Conservation (phyloP, 164 flowering plant genomes). For the Dillenia suffruticosa region DNA sequence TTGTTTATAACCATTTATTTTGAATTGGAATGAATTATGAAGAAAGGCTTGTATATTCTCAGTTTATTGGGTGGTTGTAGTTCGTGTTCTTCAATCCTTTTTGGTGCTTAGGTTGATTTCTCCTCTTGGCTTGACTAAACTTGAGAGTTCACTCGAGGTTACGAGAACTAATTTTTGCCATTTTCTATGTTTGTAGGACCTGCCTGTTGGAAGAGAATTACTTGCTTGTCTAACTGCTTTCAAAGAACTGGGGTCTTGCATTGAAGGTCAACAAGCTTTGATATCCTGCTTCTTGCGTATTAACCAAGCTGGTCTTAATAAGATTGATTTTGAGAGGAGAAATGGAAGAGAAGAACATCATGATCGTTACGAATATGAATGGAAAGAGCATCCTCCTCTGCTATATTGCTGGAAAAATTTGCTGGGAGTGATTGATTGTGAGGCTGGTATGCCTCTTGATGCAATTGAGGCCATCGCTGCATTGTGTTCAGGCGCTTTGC, state of each 20-base stretch:
- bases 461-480: conserved; percentile 46
- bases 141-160: too few species aligned
- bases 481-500: conserved; percentile 45
- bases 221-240: conserved; percentile 62
- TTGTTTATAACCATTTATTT: too few species aligned
- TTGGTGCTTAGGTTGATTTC: background rate
- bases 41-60: too few species aligned
- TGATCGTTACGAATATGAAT: conserved; percentile 29
- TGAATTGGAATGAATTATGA: too few species aligned
- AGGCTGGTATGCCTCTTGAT: conserved; percentile 37
- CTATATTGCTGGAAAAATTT: conserved; percentile 66
- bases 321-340: conserved; percentile 24
- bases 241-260: conserved; percentile 45
- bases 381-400: conserved; percentile 56
- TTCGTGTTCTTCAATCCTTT: background rate
- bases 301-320: conserved; percentile 23
- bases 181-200: conserved; percentile 37
- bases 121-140: background rate
- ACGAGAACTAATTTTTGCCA: too few species aligned
- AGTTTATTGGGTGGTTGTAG: too few species aligned
- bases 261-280: conserved; percentile 60
- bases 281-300: conserved; percentile 22
- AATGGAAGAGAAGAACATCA: conserved; percentile 25
- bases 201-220: conserved; percentile 86
- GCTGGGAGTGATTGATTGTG: conserved; percentile 35